Base-by-base conservation (phyloP, 2,329 filamentous ascomycete genomes). In the Colletotrichum truncatum region DNA sequence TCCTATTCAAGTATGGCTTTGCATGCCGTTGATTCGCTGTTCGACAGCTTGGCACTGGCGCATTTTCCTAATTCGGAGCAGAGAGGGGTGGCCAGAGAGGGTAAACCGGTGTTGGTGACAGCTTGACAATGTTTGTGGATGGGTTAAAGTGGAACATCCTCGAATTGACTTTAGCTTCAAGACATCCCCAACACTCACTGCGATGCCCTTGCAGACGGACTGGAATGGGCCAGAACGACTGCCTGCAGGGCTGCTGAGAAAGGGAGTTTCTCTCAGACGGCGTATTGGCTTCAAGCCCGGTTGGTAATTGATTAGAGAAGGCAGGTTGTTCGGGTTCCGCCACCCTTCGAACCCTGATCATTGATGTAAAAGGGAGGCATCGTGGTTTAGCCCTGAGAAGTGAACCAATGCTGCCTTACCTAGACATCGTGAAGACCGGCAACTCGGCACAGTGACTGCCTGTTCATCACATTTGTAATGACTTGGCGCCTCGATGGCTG, bases 401-500 rank as follows among this genome's bases (percentile, higher is more conserved):
- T n/a, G n/a, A n/a, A n/a, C n/a, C n/a, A n/a, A n/a, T n/a, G 7
- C 21, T 18, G 9, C 54, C 41, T 28, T 41, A 38, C 41, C n/a
- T 16, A 23, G 12, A n/a, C 41, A 38, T 14, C 30, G 36, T 30
- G 23, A 28, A 32, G n/a, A n/a, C 30, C 45, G 36, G 23, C 36
- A 36, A 16, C 21, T 41, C 14, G 36, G 25, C 14, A 16, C 26
- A 9, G 23, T 39, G 23, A 18, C 16, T 38, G 54, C 39, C 23
- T 21, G 21, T 23, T 59, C 30, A 30, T 60, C 54, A 53, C 16
- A 52, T 57, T 23, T 25, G 26, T 38, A 16, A 18, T 46, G 38
- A 16, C 8, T 28, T 32, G 46, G 3, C 34, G 46, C 46, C 21
- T 36, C 61, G 61, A 59, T 59, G 54, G 38, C 61, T 30, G 16